These are phyloP conservation scores for Taphrina deformans DNA, from an alignment of 1,139 yeast species.

Conservation along the genomic window DNA sequence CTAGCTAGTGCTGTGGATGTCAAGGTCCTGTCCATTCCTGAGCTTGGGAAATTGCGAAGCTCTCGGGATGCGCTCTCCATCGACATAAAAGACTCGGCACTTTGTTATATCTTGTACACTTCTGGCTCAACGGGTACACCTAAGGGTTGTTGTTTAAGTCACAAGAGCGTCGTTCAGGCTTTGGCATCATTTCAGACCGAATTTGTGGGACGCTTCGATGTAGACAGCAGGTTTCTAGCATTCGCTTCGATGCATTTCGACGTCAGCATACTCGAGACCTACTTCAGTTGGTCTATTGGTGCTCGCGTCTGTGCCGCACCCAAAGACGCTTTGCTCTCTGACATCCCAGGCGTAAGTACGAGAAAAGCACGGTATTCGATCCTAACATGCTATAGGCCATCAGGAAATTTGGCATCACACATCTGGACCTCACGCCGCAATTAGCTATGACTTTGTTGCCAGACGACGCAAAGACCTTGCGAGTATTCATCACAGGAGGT, in stretches of 20 bases:
- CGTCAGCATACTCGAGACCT: conserved; percentile 42
- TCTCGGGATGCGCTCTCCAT: neutral
- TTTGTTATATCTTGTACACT: conserved; percentile 48
- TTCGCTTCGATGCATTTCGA: conserved; percentile 42
- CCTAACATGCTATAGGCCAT: conserved; percentile 23
- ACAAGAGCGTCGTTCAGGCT: conserved; percentile 51
- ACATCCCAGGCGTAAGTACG: conserved; percentile 35
- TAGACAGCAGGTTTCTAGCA: conserved; percentile 38
- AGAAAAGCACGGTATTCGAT: no score
- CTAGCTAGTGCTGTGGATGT: neutral
- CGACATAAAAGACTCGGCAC: conserved; percentile 13
- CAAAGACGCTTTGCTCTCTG: conserved; percentile 38
- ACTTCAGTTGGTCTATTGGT: conserved; percentile 42
- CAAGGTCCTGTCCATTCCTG: neutral
- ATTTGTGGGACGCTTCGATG: conserved; percentile 38
- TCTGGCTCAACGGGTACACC: conserved; percentile 78
- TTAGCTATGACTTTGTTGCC: conserved; percentile 40
- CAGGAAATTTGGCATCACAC: conserved; percentile 38
- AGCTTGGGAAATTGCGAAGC: neutral
- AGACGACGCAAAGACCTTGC: conserved; percentile 39
- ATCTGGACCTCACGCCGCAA: conserved; percentile 41
- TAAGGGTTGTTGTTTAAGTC: conserved; percentile 68
- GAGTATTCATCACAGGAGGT: conserved; percentile 42
- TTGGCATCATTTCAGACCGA: conserved; percentile 40
- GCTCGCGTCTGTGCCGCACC: conserved; percentile 40